Evolutionary conservation across 2,329 filamentous ascomycete species (phyloP).

Genomic region (Aspergillus glaucus): DNA sequence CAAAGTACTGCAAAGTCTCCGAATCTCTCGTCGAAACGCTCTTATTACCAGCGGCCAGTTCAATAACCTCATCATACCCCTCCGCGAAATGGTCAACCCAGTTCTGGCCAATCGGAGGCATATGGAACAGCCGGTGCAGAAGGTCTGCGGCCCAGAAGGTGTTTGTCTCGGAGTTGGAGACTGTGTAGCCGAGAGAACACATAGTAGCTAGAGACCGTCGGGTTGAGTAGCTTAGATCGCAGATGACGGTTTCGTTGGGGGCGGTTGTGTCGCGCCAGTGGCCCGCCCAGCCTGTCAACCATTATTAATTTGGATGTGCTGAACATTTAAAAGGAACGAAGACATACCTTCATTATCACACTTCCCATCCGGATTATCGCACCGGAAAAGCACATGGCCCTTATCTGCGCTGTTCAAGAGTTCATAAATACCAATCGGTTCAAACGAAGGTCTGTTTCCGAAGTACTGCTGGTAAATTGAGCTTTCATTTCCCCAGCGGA

Average conservation of each 20-base stretch:
- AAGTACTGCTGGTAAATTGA: slow-evolving; percentile 62
- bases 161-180: slow-evolving; percentile 51
- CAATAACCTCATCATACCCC: slow-evolving; percentile 50
- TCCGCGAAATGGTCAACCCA: slow-evolving; percentile 59
- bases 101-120: slow-evolving; percentile 54
- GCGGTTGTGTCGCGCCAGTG: slow-evolving; percentile 63
- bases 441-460: slow-evolving; percentile 52
- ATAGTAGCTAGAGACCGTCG: slow-evolving; percentile 54
- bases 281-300: slow-evolving; percentile 54
- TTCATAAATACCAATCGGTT: slow-evolving; percentile 58
- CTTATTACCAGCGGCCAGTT: slow-evolving; percentile 47
- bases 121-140: slow-evolving; percentile 60
- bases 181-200: slow-evolving; percentile 58
- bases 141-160: slow-evolving; percentile 62
- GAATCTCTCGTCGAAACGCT: slow-evolving; percentile 52
- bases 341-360: slow-evolving; percentile 47
- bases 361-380: slow-evolving; percentile 62
- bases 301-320: not conserved
- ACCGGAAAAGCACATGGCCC: slow-evolving; percentile 55
- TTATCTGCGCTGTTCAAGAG: slow-evolving; percentile 55
- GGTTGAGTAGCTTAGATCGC: slow-evolving; percentile 54
- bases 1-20: slow-evolving; percentile 62
- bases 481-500: slow-evolving; percentile 48
- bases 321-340: not conserved
- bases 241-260: slow-evolving; percentile 64